Conservation (phyloP, 352 stramenopile genomes). For the Thalassiosira exigua region DNA sequence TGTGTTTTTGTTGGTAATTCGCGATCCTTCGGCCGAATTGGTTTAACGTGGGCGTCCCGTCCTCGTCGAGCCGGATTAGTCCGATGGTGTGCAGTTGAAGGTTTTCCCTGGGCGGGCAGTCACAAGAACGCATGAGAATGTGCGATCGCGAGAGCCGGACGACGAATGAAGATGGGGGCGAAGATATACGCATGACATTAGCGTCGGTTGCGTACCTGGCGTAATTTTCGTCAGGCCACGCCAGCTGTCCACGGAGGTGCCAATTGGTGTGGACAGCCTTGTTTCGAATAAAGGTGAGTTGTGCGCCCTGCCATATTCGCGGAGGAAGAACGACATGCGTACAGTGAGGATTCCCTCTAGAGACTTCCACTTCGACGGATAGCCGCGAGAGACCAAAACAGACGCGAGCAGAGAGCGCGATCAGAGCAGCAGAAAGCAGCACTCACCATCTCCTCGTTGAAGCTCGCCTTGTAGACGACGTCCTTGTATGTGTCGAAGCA, state of each 20-base stretch:
- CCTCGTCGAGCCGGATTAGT: constrained; percentile 52
- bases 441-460: constrained; percentile 55
- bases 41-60: constrained; percentile 55
- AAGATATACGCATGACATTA: neutral
- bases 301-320: too few species aligned
- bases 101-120: constrained; percentile 37
- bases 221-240: constrained; percentile 63
- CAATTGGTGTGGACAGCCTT: constrained; percentile 29
- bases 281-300: constrained; percentile 43
- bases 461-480: constrained; percentile 51
- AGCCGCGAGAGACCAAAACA: constrained; percentile 4
- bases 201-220: too few species aligned
- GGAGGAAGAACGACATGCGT: too few species aligned
- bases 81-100: constrained; percentile 73
- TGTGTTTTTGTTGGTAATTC: constrained; percentile 72
- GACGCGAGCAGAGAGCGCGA: neutral
- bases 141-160: neutral
- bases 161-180: neutral
- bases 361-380: too few species aligned
- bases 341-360: too few species aligned
- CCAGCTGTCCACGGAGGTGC: constrained; percentile 11
- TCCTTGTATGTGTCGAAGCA: constrained; percentile 62
- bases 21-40: constrained; percentile 48
- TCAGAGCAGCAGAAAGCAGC: neutral
- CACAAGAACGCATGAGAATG: neutral